Conservation (phyloP, 352 stramenopile species). For the Phytophthora pistaciae region DNA sequence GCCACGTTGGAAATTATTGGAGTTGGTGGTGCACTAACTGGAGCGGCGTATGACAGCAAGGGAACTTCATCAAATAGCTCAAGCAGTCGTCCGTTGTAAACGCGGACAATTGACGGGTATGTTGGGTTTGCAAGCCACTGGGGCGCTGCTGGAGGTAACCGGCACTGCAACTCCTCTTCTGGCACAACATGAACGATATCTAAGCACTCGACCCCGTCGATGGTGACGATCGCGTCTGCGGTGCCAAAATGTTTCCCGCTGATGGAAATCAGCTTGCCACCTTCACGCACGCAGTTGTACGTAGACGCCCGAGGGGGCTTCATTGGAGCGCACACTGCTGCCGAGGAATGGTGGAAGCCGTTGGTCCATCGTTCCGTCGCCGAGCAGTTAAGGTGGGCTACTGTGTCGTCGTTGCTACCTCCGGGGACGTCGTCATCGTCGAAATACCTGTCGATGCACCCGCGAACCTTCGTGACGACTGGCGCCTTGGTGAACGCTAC, state of each 20-base stretch:
- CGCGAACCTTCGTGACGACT: constrained; percentile 77
- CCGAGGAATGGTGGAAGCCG: constrained; percentile 47
- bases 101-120: constrained; percentile 64
- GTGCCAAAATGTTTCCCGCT: constrained; percentile 81
- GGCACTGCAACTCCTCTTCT: constrained; percentile 81
- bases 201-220: constrained; percentile 77
- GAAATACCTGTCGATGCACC: constrained; percentile 84
- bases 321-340: constrained; percentile 58
- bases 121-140: constrained; percentile 40
- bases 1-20: constrained; percentile 83
- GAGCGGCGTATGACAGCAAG: constrained; percentile 74
- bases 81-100: constrained; percentile 72
- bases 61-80: constrained; percentile 62
- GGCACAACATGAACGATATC: constrained; percentile 63
- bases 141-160: constrained; percentile 55
- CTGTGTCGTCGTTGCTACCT: constrained; percentile 13
- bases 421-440: constrained; percentile 23
- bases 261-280: constrained; percentile 65
- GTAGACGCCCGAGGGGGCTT: constrained; percentile 62
- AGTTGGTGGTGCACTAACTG: constrained; percentile 38
- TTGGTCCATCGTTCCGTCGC: constrained; percentile 55
- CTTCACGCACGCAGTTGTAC: constrained; percentile 76
- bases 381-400: constrained; percentile 55
- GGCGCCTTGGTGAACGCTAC: constrained; percentile 76
- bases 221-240: constrained; percentile 69